Evolutionary conservation across 2,329 filamentous ascomycete species (phyloP).

Genomic region (Neofusicoccum ribis): DNA sequence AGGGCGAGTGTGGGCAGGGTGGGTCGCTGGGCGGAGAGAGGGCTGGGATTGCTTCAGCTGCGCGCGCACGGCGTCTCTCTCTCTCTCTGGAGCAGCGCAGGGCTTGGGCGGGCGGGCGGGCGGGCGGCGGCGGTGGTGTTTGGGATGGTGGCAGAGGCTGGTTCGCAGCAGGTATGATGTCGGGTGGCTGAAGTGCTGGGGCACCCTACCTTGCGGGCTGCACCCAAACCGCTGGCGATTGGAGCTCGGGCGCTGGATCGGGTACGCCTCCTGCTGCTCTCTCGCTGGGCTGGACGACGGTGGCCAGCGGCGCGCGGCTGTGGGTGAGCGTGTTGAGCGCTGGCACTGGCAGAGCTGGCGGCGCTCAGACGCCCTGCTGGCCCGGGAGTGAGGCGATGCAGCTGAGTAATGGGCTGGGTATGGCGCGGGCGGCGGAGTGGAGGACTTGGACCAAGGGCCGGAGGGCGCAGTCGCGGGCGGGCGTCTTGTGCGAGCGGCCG

Average conservation of each 20-base stretch:
- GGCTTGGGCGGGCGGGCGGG: neutral
- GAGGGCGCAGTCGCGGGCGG: neutral
- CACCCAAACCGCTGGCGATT: neutral
- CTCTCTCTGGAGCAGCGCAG: neutral
- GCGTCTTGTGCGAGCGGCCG: neutral
- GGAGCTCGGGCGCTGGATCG: neutral
- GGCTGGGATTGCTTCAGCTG: neutral
- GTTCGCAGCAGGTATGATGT: neutral
- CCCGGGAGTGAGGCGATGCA: conserved; percentile 1
- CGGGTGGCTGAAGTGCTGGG: conserved; percentile 10
- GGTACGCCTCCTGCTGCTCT: neutral
- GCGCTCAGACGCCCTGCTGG: neutral
- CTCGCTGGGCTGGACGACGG: too few relatives aligned
- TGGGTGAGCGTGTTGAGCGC: neutral
- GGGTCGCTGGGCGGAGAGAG: neutral
- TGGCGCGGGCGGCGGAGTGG: neutral
- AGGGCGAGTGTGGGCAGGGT: neutral
- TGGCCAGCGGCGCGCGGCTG: neutral
- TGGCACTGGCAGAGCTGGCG: neutral
- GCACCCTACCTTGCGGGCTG: neutral
- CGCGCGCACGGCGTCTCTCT: neutral
- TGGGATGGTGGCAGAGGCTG: neutral
- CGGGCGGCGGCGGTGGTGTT: neutral
- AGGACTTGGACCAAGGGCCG: too few relatives aligned
- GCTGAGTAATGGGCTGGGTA: conserved; percentile 7